phyloP scores from a whole-genome alignment of 352 stramenopile genomes.

The Phytophthora tubulina region DNA sequence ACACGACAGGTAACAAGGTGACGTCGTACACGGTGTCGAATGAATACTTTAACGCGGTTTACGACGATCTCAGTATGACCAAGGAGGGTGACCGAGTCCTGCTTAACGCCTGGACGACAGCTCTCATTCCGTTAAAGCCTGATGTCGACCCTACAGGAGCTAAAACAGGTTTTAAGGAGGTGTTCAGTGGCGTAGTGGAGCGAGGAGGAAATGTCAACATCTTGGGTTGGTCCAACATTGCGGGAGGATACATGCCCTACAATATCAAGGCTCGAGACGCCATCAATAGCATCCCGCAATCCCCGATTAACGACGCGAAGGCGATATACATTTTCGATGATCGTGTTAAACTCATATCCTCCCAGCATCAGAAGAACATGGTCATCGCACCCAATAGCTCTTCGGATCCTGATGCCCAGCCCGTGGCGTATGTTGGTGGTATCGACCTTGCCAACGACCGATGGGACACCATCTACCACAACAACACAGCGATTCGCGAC shows the following conservation, averaged over 20 bases:
- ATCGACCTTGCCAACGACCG: slow-evolving; percentile 60
- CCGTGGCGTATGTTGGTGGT: slow-evolving; percentile 58
- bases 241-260: slow-evolving; percentile 39
- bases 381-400: slow-evolving; percentile 25
- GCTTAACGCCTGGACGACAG: slow-evolving; percentile 57
- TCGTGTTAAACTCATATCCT: slow-evolving; percentile 42
- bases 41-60: slow-evolving; percentile 58
- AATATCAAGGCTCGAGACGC: slow-evolving; percentile 45
- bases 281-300: slow-evolving; percentile 43
- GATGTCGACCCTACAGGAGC: slow-evolving; percentile 20
- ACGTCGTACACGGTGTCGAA: slow-evolving; percentile 50
- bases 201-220: slow-evolving; percentile 50
- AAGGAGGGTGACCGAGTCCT: slow-evolving; percentile 41
- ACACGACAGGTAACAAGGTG: slow-evolving; percentile 50
- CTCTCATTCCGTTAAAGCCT: slow-evolving; percentile 53
- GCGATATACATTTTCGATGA: slow-evolving; percentile 59
- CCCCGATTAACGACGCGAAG: slow-evolving; percentile 25
- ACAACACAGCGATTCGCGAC: slow-evolving; percentile 46
- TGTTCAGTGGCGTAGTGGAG: slow-evolving; percentile 42
- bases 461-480: slow-evolving; percentile 64
- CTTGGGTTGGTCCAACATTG: slow-evolving; percentile 63
- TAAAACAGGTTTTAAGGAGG: slow-evolving; percentile 42
- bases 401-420: slow-evolving; percentile 7
- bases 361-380: slow-evolving; percentile 64
- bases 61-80: slow-evolving; percentile 44